Percentiles rank a stretch among this genome's conserved stretches.
These are phyloP conservation scores for Daldinia sp. DNA, from an alignment of 2,329 filamentous ascomycete genomes.

Conservation along the genomic window DNA sequence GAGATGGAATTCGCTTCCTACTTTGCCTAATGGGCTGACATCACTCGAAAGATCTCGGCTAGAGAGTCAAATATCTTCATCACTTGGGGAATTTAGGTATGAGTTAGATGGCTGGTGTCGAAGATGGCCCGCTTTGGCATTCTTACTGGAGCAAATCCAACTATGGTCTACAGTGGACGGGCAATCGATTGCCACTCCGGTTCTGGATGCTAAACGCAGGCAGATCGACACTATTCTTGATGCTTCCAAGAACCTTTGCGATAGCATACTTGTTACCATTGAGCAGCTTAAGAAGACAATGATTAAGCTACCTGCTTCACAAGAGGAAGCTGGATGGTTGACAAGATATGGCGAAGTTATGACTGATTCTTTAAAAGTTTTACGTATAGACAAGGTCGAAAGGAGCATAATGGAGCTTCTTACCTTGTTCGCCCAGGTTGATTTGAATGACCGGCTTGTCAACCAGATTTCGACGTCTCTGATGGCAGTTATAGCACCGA, in stretches of 20 bases:
- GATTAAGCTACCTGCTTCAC: slow-evolving; percentile 62
- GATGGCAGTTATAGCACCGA: slow-evolving; percentile 70
- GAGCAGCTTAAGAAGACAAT: slow-evolving; percentile 72
- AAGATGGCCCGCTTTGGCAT: slow-evolving; percentile 66
- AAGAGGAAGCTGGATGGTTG: slow-evolving; percentile 71
- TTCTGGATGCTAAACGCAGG: slow-evolving; percentile 17
- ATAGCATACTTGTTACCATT: slow-evolving; percentile 80
- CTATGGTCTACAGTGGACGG: slow-evolving; percentile 64
- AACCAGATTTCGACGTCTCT: slow-evolving; percentile 63
- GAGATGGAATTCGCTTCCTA: slow-evolving; percentile 53
- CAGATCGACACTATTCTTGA: slow-evolving; percentile 60
- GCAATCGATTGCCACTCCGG: slow-evolving; percentile 33
- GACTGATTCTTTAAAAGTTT: slow-evolving; percentile 61
- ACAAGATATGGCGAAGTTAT: slow-evolving; percentile 63
- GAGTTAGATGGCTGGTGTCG: slow-evolving; percentile 56
- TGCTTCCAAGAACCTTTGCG: slow-evolving; percentile 70
- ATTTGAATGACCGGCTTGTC: slow-evolving; percentile 51
- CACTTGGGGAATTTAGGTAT: slow-evolving; percentile 50
- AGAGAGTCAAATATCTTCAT: slow-evolving; percentile 47
- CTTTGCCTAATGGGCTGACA: slow-evolving; percentile 61
- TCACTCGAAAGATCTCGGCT: slow-evolving; percentile 50
- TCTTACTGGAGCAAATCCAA: slow-evolving; percentile 70
- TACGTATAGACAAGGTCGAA: slow-evolving; percentile 67
- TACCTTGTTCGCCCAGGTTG: slow-evolving; percentile 44
- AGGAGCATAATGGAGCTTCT: slow-evolving; percentile 46